phyloP scores from a whole-genome alignment of 2,329 filamentous ascomycete species.

The Colletotrichum sansevieriae region DNA sequence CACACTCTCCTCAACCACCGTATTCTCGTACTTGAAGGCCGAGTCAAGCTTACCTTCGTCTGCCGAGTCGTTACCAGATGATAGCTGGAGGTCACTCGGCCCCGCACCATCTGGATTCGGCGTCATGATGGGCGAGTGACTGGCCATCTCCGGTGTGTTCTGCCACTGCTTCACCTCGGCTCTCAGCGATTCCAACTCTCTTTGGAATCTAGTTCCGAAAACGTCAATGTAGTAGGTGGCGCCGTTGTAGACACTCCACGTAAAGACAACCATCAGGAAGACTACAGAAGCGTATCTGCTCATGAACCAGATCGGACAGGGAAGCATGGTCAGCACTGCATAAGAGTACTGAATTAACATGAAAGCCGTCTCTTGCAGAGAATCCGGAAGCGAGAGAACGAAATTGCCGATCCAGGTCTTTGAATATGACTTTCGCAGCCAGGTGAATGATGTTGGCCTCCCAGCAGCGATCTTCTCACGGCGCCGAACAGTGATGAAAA shows the following conservation, averaged over 20 bases:
- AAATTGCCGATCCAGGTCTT: slow-evolving; percentile 90
- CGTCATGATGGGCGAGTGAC: slow-evolving; percentile 55
- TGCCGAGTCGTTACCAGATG: slow-evolving; percentile 40
- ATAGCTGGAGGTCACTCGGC: slow-evolving; percentile 28
- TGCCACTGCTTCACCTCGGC: slow-evolving; percentile 93
- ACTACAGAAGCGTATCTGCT: slow-evolving; percentile 81
- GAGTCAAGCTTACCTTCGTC: slow-evolving; percentile 40
- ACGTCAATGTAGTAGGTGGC: slow-evolving; percentile 99
- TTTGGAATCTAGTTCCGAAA: slow-evolving; percentile 96
- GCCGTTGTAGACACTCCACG: slow-evolving; percentile 96
- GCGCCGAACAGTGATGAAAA: slow-evolving; percentile 95
- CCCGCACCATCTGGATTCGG: slow-evolving; percentile 47
- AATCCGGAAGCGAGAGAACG: slow-evolving; percentile 81
- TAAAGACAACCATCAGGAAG: slow-evolving; percentile 87
- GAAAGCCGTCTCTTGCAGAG: slow-evolving; percentile 88
- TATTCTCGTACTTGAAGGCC: slow-evolving; percentile 31
- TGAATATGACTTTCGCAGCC: slow-evolving; percentile 91
- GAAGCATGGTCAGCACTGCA: slow-evolving; percentile 91
- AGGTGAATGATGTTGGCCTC: slow-evolving; percentile 96
- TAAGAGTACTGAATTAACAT: slow-evolving; percentile 97
- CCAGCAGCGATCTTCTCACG: slow-evolving; percentile 96
- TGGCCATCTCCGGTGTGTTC: slow-evolving; percentile 63
- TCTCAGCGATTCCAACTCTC: slow-evolving; percentile 90
- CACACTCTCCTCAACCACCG: slow-evolving; percentile 42
- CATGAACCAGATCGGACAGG: slow-evolving; percentile 95